Conservation (phyloP, 1,284 basidiomycete genomes). For the Volvariella surrecta region DNA sequence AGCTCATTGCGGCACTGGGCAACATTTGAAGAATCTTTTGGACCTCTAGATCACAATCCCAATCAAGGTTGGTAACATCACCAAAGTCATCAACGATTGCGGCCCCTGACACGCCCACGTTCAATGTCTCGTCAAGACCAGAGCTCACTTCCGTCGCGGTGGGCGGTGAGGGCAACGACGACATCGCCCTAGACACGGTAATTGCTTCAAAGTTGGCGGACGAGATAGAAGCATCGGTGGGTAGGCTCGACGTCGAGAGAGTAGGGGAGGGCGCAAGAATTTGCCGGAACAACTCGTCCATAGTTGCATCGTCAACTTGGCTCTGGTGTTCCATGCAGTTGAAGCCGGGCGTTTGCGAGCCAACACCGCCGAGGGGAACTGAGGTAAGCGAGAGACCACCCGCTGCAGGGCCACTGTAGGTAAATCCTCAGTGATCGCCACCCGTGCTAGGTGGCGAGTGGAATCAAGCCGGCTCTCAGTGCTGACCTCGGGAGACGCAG, state of each 20-base stretch:
- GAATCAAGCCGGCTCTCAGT: constrained; percentile 33
- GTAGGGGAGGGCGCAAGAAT: constrained; percentile 53
- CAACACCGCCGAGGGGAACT: constrained; percentile 16
- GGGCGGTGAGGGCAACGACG: constrained; percentile 15
- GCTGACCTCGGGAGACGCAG: constrained; percentile 16
- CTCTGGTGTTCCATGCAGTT: constrained; percentile 13
- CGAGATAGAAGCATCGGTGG: constrained; percentile 17
- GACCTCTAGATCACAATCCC: constrained; percentile 46
- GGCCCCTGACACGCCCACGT: constrained; percentile 3
- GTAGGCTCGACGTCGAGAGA: constrained; percentile 19
- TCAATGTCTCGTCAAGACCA: constrained; percentile 11
- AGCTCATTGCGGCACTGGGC: constrained; percentile 14
- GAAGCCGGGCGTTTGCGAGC: constrained; percentile 14
- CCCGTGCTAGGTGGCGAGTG: constrained; percentile 93
- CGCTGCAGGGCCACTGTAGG: constrained; percentile 78
- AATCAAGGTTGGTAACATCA: constrained; percentile 16
- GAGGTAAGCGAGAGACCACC: constrained; percentile 47
- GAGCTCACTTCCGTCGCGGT: constrained; percentile 19
- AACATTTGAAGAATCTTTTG: constrained; percentile 52
- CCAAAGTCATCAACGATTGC: neutral
- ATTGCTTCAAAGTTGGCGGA: constrained; percentile 10
- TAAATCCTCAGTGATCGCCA: constrained; percentile 66
- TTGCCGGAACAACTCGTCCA: constrained; percentile 60
- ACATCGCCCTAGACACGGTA: constrained; percentile 3
- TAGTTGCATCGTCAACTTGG: constrained; percentile 42